These are phyloP conservation scores for Pichia membranifaciens DNA, from an alignment of 805 yeast species.

Conservation along the genomic window DNA sequence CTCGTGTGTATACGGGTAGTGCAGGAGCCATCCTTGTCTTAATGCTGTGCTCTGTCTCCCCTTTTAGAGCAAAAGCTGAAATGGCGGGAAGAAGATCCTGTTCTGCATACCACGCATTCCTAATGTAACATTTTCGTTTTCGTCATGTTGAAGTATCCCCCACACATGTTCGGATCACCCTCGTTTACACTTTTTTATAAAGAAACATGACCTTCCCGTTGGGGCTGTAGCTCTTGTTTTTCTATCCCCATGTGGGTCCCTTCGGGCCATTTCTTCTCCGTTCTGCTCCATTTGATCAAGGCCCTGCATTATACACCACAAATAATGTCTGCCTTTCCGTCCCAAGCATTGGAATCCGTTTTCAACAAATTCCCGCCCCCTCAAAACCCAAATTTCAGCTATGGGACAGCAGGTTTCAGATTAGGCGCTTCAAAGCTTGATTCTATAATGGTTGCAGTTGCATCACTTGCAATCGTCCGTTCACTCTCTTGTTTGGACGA, in stretches of 20 bases:
- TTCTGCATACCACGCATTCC: too few species aligned
- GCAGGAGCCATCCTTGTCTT: conserved; percentile 43
- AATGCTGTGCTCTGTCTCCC: too few species aligned
- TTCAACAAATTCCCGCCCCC: conserved; percentile 41
- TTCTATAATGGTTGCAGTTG: conserved; percentile 78
- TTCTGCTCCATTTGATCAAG: too few species aligned
- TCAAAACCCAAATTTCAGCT: conserved; percentile 40
- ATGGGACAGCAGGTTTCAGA: conserved; percentile 98
- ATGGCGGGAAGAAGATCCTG: too few species aligned
- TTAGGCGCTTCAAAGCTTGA: conserved; percentile 64
- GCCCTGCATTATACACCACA: too few species aligned
- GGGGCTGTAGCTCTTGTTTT: too few species aligned
- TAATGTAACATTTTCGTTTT: background rate
- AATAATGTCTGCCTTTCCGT: conserved; percentile 6
- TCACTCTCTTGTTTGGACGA: conserved; percentile 60
- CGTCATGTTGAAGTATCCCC: background rate
- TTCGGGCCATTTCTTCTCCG: too few species aligned
- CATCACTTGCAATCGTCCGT: conserved; percentile 75
- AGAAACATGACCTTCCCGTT: too few species aligned
- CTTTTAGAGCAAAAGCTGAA: too few species aligned
- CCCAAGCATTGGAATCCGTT: conserved; percentile 11
- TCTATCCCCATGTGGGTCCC: too few species aligned
- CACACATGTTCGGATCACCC: background rate
- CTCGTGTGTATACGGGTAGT: conserved; percentile 38
- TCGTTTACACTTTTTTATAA: too few species aligned